Base-by-base conservation (phyloP, 257 asterid genomes). In the Solanum habrochaites region DNA sequence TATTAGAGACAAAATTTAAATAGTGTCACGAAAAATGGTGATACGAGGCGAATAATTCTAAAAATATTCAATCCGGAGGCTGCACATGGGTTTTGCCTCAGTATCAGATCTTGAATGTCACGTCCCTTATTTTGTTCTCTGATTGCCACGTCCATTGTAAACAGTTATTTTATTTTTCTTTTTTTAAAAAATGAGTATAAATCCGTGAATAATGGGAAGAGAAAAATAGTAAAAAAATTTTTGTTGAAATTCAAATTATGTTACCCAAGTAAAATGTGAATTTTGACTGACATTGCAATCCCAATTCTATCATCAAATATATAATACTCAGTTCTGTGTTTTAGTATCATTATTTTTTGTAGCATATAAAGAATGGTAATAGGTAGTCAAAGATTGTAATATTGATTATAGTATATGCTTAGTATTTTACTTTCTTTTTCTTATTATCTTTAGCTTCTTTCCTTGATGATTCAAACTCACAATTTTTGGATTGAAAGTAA, bases 401-500 rank as follows among this genome's bases (percentile, higher is more conserved):
- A 20, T 56, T 56, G 3, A 56, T 18, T 56, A 56, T 56, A 56
- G 9, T 56, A 7, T 56, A 2, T 56, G 5, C n/a, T 5, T 35
- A 35, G 39, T 5, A 35, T 35, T 35, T 35, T 35, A 35, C 6
- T 35, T 1, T 35, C n/a, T 35, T 35, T 5, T 1, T 35, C 6
- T 35, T 35, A 4, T 35, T 35, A 1, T 1, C 5, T 35, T 35
- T 35, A 35, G 1, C 1, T 35, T 5, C 4, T 32, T 32, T 32
- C 4, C 0, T 32, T 5, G 6, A 5, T 35, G 0, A 35, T 35
- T 35, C 37, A 0, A 35, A 35, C 39, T 35, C 1, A 0, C 39
- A 5, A 5, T 35, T 35, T 35, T 5, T 35, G 39, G 1, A 35
- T 35, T 35, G 0, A 0, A 35, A 35, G 0, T 35, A 0, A 35